phyloP scores from a whole-genome alignment of 441 rosid species.

The Bruguiera hainesii region DNA sequence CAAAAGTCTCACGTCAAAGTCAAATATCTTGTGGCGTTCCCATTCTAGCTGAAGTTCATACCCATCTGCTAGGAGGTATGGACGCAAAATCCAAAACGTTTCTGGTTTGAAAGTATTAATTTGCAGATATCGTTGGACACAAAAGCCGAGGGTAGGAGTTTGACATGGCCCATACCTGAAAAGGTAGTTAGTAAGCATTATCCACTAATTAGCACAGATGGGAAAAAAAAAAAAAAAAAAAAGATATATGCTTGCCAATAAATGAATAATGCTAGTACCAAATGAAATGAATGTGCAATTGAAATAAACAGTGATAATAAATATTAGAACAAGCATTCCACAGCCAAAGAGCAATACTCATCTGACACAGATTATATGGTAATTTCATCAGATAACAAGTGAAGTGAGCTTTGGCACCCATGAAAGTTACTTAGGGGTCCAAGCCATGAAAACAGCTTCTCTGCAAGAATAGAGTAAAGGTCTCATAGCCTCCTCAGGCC shows the following conservation, averaged over 20 bases:
- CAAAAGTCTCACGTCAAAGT: slow-evolving; percentile 59
- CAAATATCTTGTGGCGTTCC: slow-evolving; percentile 82
- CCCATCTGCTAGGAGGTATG: slow-evolving; percentile 53
- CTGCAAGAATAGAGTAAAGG: too few species aligned
- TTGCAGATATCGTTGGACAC: slow-evolving; percentile 89
- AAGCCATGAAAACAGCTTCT: too few species aligned
- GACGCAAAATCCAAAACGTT: slow-evolving; percentile 74
- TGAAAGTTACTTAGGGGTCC: too few species aligned
- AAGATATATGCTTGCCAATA: not conserved
- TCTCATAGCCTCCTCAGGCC: too few species aligned
- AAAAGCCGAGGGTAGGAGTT: slow-evolving; percentile 95
- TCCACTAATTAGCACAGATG: slow-evolving; percentile 10
- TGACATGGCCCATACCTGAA: slow-evolving; percentile 97
- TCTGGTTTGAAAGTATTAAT: slow-evolving; percentile 87
- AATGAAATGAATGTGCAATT: not conserved
- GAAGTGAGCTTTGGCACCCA: too few species aligned
- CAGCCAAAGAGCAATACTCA: too few species aligned
- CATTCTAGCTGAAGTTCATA: slow-evolving; percentile 88
- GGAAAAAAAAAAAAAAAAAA: not conserved
- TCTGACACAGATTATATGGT: too few species aligned
- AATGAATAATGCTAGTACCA: not conserved
- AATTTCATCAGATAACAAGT: too few species aligned
- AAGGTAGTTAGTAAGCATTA: slow-evolving; percentile 27
- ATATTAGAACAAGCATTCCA: too few species aligned
- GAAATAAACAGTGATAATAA: too few species aligned